phyloP scores from a whole-genome alignment of 2,329 filamentous ascomycete genomes.

The Westerdykella aurantiaca region DNA sequence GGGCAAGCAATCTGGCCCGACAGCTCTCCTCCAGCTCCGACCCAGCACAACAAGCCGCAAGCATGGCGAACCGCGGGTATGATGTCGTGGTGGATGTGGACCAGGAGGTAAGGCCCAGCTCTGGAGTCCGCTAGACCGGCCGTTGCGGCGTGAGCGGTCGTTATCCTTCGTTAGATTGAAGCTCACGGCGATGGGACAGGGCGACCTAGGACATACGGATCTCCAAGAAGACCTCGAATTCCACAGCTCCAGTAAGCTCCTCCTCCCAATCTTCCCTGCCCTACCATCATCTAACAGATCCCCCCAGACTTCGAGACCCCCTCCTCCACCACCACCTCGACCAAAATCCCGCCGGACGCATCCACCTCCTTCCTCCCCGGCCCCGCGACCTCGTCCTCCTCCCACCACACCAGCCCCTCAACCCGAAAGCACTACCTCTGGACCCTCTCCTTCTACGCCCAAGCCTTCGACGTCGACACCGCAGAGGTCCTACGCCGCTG shows the following conservation, averaged over 20 bases:
- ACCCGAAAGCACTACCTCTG: constrained; percentile 76
- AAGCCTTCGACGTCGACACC: constrained; percentile 98
- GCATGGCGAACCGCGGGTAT: constrained; percentile 80
- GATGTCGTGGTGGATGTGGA: constrained; percentile 98
- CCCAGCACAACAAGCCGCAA: constrained; percentile 9
- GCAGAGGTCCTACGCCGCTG: constrained; percentile 81
- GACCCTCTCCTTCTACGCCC: constrained; percentile 87
- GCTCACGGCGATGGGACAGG: constrained; percentile 48
- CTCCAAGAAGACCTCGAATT: constrained; percentile 99
- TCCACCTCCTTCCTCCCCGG: constrained; percentile 36
- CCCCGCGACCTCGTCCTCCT: constrained; percentile 21
- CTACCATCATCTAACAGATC: constrained; percentile 1
- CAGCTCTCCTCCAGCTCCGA: constrained; percentile 12
- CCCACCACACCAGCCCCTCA: constrained; percentile 11
- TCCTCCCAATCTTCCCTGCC: constrained; percentile 1
- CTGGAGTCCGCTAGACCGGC: not conserved
- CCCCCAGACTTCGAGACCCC: constrained; percentile 61
- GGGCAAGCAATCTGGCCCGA: constrained; percentile 28
- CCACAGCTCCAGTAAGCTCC: constrained; percentile 68
- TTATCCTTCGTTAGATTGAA: not conserved
- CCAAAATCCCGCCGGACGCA: constrained; percentile 44
- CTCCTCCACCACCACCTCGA: constrained; percentile 44
- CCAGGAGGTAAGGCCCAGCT: constrained; percentile 63
- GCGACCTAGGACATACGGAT: constrained; percentile 95
- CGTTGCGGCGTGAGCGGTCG: not conserved